Evolutionary conservation across 1,284 basidiomycete genomes (phyloP), one percentile per base, ranked within the genome.

Genomic region (Phaffia rhodozyma): DNA sequence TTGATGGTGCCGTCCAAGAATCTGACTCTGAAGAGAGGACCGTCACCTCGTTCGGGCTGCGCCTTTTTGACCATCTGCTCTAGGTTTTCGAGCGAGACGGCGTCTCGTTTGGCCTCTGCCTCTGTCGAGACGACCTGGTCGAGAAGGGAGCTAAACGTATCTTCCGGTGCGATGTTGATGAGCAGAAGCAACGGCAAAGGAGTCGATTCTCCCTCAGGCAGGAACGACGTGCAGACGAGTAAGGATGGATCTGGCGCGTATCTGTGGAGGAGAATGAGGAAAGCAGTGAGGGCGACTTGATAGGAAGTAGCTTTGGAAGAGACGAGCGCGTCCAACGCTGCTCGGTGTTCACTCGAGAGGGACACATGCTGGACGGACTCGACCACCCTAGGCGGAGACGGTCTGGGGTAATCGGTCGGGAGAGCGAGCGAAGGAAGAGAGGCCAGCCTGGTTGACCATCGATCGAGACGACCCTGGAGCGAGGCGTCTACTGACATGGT

Each of bases 181-280:
- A 92, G 84, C 60, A 98, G 82, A 47, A 97, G 82, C 51, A 97
- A 79, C 7, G 93, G 91, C 66, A 88, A 84, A 48, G 83, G 82
- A n/a, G 83, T 79, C 1, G 86, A 84, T 23, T 88, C 70, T 29
- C 55, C 51, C 4, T 57, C 52, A 20, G 66, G 61, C 18, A 60
- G 58, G 18, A 38, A 87, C 21, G 91, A 93, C 0, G 91, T 92
- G 59, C 89, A 93, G 69, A 98, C 87, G 67, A 97, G 82, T 68
- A 99, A 81, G 71, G 97, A 92, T 18, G 86, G 93, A 75, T 99
- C 96, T 60, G 89, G 92, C 0, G 96, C 97, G 78, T 93, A 97
- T 52, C 96, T 82, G 78, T 97, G 91, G 18, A 99, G 79, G 47
- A 98, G 80, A 48, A 96, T 87, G 27, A 85, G 82, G 75, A 98